Base-by-base conservation (phyloP, 192 early-diverging fungal species). In the Linnemannia exigua region DNA sequence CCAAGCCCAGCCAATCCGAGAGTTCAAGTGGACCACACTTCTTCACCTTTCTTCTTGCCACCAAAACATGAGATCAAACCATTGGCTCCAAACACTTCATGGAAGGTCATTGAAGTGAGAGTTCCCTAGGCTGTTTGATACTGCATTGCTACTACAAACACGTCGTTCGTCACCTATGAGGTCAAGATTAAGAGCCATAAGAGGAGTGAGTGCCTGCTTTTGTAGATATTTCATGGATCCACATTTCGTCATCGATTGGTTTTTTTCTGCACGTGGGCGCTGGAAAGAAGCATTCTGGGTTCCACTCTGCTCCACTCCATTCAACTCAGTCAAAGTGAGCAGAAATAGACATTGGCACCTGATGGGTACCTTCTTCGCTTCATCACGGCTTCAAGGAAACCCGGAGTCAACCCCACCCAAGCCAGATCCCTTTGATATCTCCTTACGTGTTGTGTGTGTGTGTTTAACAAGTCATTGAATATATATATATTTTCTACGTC, bases 1-100 rank as follows among this genome's bases (percentile, higher is more conserved):
- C 58, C 58, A 61, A 31, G 58, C 58, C 58, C 25, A 61, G 58
- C 58, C 58, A 61, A 61, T 61, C 58, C 58, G n/a, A 61, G 58
- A 12, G 58, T 61, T 9, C 58, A 61, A 61, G 58, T 14, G 58
- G 25, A 61, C 58, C 58, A 61, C 58, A 61, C 58, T 11, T n/a
- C 9, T 28, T 14, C 58, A 63, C 11, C 15, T 31, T 63, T 3
- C 14, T 63, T 25, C 58, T 63, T 63, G 58, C 58, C 58, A 63
- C 58, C 58, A 63, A 63, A 28, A 63, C 58, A 41, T 41, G 68
- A n/a, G 68, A 70, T 70, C 68, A n/a, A 70, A 70, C n/a, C 37
- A 70, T 25, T 70, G 68, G 68, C n/a, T 25, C 36, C 67, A 20
- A 20, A 22, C 33, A 11, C 67, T 69, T 41, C 35, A n/a, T n/a